Percentiles rank a stretch among this genome's conserved stretches.
These are phyloP conservation scores for Pseudogymnoascus sp. DNA, from an alignment of 2,329 filamentous ascomycete genomes.

Conservation along the genomic window DNA sequence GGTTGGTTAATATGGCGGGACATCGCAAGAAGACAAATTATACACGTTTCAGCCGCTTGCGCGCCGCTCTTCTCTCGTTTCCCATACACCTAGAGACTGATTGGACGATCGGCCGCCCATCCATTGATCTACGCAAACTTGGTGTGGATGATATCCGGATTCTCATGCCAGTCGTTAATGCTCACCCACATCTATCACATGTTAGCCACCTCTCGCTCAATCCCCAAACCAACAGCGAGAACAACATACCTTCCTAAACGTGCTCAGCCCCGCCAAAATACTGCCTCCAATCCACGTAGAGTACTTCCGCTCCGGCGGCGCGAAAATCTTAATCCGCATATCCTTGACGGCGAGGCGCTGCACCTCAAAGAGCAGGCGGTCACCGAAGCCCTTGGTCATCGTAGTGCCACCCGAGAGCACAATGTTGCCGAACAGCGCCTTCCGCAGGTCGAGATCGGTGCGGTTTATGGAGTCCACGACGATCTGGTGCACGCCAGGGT, in stretches of 20 bases:
- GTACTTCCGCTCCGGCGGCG: conserved; percentile 94
- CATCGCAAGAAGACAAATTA: neutral
- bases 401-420: conserved; percentile 94
- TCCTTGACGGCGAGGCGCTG: conserved; percentile 93
- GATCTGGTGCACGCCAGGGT: conserved; percentile 94
- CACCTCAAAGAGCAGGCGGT: conserved; percentile 83
- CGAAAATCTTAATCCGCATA: conserved; percentile 99
- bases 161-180: conserved; percentile 99
- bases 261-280: conserved; percentile 92
- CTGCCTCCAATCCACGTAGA: conserved; percentile 98
- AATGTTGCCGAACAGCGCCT: conserved; percentile 91
- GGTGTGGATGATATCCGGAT: conserved; percentile 96
- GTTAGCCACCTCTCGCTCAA: conserved; percentile 14
- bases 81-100: neutral
- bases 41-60: neutral
- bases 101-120: neutral
- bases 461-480: conserved; percentile 92
- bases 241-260: conserved; percentile 80
- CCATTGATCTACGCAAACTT: conserved; percentile 64
- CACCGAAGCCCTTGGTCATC: conserved; percentile 92
- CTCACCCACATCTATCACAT: conserved; percentile 89
- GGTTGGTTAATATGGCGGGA: neutral
- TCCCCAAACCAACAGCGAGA: conserved; percentile 7
- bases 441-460: conserved; percentile 91
- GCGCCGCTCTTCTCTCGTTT: neutral